Evolutionary conservation across 495 filamentous ascomycete genomes (phyloP).

Genomic region (Aspergillus bertholletiae): DNA sequence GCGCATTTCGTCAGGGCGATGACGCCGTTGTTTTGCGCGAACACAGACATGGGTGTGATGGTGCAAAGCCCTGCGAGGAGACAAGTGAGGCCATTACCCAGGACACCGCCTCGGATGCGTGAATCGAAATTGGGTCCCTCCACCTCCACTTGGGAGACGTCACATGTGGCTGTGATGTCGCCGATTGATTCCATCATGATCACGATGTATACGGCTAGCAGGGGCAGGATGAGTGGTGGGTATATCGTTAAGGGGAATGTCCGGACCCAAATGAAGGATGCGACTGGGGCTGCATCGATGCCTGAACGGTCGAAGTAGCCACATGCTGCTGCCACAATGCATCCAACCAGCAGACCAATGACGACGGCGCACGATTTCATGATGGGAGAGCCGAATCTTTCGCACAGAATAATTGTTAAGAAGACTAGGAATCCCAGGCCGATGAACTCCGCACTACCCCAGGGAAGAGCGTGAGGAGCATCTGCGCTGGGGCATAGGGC

Average conservation of each 20-base stretch:
- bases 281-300: conserved; percentile 70
- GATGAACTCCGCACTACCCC: conserved; percentile 85
- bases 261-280: conserved; percentile 85
- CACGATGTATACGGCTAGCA: conserved; percentile 84
- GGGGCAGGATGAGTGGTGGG: conserved; percentile 76
- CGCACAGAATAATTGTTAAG: conserved; percentile 80
- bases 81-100: conserved; percentile 74
- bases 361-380: conserved; percentile 75
- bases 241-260: conserved; percentile 82
- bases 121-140: conserved; percentile 79
- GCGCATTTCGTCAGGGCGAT: conserved; percentile 87
- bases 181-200: conserved; percentile 89
- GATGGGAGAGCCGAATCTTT: conserved; percentile 78
- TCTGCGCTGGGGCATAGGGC: conserved; percentile 65
- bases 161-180: conserved; percentile 55
- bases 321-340: conserved; percentile 79
- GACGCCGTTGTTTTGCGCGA: conserved; percentile 90
- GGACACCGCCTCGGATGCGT: conserved; percentile 83
- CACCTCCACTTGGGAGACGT: conserved; percentile 82
- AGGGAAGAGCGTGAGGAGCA: conserved; percentile 78
- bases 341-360: conserved; percentile 77
- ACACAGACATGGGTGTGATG: conserved; percentile 78
- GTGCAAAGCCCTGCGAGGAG: conserved; percentile 78
- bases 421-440: conserved; percentile 90
- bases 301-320: conserved; percentile 75